Conservation (phyloP, 139 green algal species). For the Ostreobium quekettii region DNA sequence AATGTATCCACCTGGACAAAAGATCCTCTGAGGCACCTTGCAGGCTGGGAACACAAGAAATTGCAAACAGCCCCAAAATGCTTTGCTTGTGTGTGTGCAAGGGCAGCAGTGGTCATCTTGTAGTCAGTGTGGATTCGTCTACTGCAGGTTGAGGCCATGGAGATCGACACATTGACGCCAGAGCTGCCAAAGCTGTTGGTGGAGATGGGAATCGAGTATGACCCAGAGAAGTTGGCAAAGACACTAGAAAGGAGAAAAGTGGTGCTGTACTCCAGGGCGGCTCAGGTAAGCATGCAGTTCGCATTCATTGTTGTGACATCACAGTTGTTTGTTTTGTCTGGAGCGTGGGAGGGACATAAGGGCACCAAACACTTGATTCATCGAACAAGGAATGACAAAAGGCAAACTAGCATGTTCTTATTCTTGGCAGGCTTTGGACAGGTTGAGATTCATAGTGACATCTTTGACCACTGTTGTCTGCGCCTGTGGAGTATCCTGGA, state of each 20-base stretch:
- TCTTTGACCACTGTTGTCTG: too few relatives aligned
- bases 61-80: too few relatives aligned
- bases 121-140: too few relatives aligned
- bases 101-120: too few relatives aligned
- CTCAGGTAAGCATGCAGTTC: conserved; percentile 4
- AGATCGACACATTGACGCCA: conserved; percentile 53
- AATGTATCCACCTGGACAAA: too few relatives aligned
- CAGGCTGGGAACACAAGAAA: too few relatives aligned
- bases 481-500: too few relatives aligned
- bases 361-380: not conserved
- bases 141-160: conserved; percentile 66
- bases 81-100: too few relatives aligned
- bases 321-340: too few relatives aligned
- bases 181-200: conserved; percentile 61
- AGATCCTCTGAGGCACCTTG: too few relatives aligned
- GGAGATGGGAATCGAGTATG: conserved; percentile 70
- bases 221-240: conserved; percentile 59
- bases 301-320: not conserved
- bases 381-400: not conserved
- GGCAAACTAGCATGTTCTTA: not conserved
- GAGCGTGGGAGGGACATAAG: not conserved
- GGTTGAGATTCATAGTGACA: not conserved
- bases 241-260: conserved; percentile 34
- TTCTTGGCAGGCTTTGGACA: not conserved
- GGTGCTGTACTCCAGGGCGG: conserved; percentile 42